Evolutionary conservation across 345 rosid genomes (phyloP).

Genomic region (Fremontodendron californicum): DNA sequence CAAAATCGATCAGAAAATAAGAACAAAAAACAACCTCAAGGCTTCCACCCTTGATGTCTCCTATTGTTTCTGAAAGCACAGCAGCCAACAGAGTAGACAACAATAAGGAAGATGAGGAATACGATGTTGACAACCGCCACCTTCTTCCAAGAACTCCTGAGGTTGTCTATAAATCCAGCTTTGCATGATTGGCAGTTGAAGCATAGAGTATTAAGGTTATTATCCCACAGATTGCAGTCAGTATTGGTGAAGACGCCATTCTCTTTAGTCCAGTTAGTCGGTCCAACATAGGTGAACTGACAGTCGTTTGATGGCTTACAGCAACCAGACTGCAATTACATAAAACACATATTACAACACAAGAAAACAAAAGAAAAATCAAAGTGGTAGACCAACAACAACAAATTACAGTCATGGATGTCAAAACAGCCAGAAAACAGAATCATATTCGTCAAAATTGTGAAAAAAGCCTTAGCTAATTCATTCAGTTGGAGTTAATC

Average conservation of each 20-base stretch:
- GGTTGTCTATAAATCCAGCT: constrained; percentile 72
- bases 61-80: constrained; percentile 79
- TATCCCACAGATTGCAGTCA: constrained; percentile 59
- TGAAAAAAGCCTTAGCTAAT: neutral
- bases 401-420: neutral
- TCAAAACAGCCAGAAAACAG: neutral
- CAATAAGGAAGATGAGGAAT: constrained; percentile 61
- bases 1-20: neutral
- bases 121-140: constrained; percentile 58
- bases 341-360: neutral
- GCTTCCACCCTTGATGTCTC: constrained; percentile 25
- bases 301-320: constrained; percentile 77
- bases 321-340: constrained; percentile 66
- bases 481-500: too few relatives aligned
- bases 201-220: constrained; percentile 37
- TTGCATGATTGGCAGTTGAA: constrained; percentile 79
- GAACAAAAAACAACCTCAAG: constrained; percentile 11
- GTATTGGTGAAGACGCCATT: constrained; percentile 28
- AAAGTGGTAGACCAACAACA: neutral
- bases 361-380: neutral
- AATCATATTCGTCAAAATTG: too few relatives aligned
- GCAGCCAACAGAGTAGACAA: constrained; percentile 70
- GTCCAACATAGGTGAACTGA: constrained; percentile 45
- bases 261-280: constrained; percentile 51
- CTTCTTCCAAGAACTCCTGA: constrained; percentile 69